Evolutionary conservation across 768 basidiomycete species (phyloP).

Genomic region (Cystobasidium onofrii): DNA sequence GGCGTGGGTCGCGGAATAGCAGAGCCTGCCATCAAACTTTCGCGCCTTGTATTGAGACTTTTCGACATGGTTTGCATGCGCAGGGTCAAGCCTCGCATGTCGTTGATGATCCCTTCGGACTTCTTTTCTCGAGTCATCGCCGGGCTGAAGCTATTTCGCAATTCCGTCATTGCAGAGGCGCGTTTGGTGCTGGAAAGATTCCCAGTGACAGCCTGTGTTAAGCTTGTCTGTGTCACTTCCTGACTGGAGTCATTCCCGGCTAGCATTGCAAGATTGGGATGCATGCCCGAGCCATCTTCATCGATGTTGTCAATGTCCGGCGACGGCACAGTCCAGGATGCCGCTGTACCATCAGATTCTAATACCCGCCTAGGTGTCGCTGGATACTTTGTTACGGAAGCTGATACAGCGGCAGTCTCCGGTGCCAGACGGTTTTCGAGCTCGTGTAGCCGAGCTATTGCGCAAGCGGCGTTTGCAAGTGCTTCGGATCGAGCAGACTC

Average conservation of each 20-base stretch:
- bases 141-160: not conserved
- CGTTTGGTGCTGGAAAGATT: not conserved
- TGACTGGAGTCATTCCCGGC: not conserved
- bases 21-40: slow-evolving; percentile 23
- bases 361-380: not conserved
- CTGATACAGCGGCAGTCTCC: not conserved
- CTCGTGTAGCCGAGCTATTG: not conserved
- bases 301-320: slow-evolving; percentile 9
- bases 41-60: slow-evolving; percentile 5
- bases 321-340: not conserved
- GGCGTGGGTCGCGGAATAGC: slow-evolving; percentile 17
- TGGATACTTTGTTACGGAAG: too few species aligned
- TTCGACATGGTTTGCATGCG: slow-evolving; percentile 8
- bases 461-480: not conserved
- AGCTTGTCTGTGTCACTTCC: not conserved
- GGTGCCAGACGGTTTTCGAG: not conserved
- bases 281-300: too few species aligned
- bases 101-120: slow-evolving; percentile 5
- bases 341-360: not conserved
- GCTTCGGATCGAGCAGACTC: not conserved
- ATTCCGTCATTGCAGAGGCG: not conserved
- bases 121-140: not conserved
- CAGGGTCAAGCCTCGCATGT: slow-evolving; percentile 27
- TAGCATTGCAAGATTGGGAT: too few species aligned
- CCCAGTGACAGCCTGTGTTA: too few species aligned